These are phyloP conservation scores for Trametes hirsuta DNA, from an alignment of 1,284 basidiomycete species.

Conservation along the genomic window DNA sequence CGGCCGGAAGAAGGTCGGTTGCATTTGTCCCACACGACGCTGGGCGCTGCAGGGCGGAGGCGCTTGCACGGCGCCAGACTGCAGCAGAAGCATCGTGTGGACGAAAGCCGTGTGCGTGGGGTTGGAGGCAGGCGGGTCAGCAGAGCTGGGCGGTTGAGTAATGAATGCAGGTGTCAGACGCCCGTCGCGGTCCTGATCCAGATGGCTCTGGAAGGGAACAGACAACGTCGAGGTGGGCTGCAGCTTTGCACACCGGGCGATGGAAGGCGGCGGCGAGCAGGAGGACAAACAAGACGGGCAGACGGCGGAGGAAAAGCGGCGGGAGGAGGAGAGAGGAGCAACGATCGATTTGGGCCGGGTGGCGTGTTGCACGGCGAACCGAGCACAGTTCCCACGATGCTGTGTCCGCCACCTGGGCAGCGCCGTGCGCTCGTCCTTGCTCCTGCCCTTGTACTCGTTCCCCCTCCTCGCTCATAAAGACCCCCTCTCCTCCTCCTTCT, in stretches of 20 bases:
- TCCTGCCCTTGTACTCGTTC: slow-evolving; percentile 38
- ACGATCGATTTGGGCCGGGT: slow-evolving; percentile 24
- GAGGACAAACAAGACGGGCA: background rate
- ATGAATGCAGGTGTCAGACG: slow-evolving; percentile 9
- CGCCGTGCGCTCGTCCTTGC: slow-evolving; percentile 32
- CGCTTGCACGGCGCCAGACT: slow-evolving; percentile 1
- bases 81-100: slow-evolving; percentile 7
- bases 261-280: background rate
- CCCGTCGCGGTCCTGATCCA: background rate
- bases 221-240: background rate
- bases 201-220: background rate
- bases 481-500: slow-evolving; percentile 37
- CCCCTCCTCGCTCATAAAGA: slow-evolving; percentile 33
- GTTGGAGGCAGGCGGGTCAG: slow-evolving; percentile 13
- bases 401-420: slow-evolving; percentile 31
- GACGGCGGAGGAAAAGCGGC: background rate
- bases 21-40: slow-evolving; percentile 6
- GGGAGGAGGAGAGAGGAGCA: background rate
- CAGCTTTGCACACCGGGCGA: background rate
- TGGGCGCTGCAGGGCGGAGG: background rate
- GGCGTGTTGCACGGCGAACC: slow-evolving; percentile 11
- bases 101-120: slow-evolving; percentile 9
- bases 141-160: slow-evolving; percentile 4
- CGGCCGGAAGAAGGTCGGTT: slow-evolving; percentile 20
- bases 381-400: slow-evolving; percentile 28